These are phyloP conservation scores for Xylariaceae sp. DNA, from an alignment of 2,329 filamentous ascomycete species.

Conservation along the genomic window DNA sequence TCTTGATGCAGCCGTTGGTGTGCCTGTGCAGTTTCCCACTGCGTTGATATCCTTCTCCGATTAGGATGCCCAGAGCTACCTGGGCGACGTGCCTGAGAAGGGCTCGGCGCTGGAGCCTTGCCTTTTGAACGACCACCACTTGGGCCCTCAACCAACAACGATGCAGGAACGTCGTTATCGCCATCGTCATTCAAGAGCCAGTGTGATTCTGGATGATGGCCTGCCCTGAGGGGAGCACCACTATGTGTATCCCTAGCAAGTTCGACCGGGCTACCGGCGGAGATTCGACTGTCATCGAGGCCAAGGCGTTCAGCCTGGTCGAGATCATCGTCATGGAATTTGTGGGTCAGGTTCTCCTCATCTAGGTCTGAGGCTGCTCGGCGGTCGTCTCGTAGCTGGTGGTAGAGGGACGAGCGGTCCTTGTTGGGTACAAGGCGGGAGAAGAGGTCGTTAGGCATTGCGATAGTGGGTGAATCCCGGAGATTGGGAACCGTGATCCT, in stretches of 20 bases:
- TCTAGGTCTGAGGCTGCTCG: conserved; percentile 44
- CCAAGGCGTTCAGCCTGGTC: conserved; percentile 41
- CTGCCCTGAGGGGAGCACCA: conserved; percentile 8
- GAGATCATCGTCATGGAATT: conserved; percentile 49
- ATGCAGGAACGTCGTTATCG: conserved; percentile 61
- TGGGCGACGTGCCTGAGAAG: conserved; percentile 26
- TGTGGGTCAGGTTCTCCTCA: conserved; percentile 50
- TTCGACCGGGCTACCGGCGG: conserved; percentile 37
- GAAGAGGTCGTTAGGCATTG: conserved; percentile 48
- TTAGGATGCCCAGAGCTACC: conserved; percentile 42
- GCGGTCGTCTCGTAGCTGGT: conserved; percentile 44
- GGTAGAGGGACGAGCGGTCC: conserved; percentile 46
- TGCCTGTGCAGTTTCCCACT: conserved; percentile 52
- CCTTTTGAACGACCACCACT: conserved; percentile 24
- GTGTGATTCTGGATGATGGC: conserved; percentile 23
- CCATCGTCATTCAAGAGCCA: conserved; percentile 34
- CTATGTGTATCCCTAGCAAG: conserved; percentile 18
- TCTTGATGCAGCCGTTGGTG: conserved; percentile 50
- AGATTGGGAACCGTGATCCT: neutral
- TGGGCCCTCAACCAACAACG: conserved; percentile 55
- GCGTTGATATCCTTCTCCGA: conserved; percentile 43
- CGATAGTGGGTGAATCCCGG: conserved; percentile 9
- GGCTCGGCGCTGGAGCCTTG: conserved; percentile 24
- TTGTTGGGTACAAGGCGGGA: conserved; percentile 39
- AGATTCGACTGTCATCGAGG: conserved; percentile 45